These are phyloP conservation scores for Helenozyma baotianmanensis DNA, from an alignment of 805 yeast genomes.

Conservation along the genomic window DNA sequence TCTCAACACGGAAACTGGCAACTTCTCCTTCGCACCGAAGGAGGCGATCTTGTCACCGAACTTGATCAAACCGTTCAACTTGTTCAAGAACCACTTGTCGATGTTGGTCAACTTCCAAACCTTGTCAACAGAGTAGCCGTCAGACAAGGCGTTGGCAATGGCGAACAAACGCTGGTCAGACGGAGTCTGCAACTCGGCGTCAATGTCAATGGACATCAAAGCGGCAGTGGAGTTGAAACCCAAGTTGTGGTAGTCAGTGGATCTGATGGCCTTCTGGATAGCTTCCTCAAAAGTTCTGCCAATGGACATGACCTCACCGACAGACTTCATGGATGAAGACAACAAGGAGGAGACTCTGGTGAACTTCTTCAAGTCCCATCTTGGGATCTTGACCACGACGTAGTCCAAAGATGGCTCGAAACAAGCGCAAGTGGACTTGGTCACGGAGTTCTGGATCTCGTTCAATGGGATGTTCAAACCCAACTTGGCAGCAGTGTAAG, in stretches of 20 bases:
- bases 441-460: constrained; percentile 88
- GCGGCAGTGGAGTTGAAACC: constrained; percentile 88
- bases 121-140: constrained; percentile 86
- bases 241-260: constrained; percentile 91
- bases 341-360: constrained; percentile 84
- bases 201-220: constrained; percentile 87
- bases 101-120: constrained; percentile 88
- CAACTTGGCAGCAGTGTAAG: constrained; percentile 95
- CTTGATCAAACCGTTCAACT: constrained; percentile 68
- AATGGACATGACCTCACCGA: constrained; percentile 97
- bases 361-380: constrained; percentile 98
- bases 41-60: constrained; percentile 62
- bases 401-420: constrained; percentile 97
- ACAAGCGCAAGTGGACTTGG: constrained; percentile 90
- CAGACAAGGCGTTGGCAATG: constrained; percentile 86
- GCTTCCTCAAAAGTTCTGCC: constrained; percentile 98
- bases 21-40: constrained; percentile 51
- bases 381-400: constrained; percentile 95
- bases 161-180: constrained; percentile 97
- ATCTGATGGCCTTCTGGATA: constrained; percentile 94
- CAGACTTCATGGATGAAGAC: constrained; percentile 95
- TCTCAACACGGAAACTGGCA: constrained; percentile 60
- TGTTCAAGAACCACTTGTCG: constrained; percentile 95
- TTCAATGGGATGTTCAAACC: constrained; percentile 90
- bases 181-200: constrained; percentile 89